Conservation (phyloP, 78 protist genomes). For the Isochrysis galbana region DNA sequence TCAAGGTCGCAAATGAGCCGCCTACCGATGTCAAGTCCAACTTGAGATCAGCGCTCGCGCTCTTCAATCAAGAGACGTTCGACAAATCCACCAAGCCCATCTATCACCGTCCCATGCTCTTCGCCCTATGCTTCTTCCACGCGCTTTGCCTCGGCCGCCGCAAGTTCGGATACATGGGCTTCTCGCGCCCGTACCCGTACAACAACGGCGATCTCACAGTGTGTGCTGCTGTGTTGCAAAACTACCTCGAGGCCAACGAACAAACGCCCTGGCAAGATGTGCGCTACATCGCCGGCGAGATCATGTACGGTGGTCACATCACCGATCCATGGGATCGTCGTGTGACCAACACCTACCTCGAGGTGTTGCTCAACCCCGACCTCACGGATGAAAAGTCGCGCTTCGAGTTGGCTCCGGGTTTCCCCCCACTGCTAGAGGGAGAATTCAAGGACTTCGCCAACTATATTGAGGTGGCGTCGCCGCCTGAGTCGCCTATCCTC, state of each 20-base stretch:
- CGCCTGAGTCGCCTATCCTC: conserved; percentile 56
- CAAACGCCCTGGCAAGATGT: conserved; percentile 62
- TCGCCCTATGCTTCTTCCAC: conserved; percentile 71
- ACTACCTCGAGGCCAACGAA: conserved; percentile 51
- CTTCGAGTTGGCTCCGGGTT: conserved; percentile 29
- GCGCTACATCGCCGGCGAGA: conserved; percentile 53
- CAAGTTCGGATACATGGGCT: conserved; percentile 79
- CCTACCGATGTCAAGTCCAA: conserved; percentile 58
- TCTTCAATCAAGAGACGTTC: conserved; percentile 46
- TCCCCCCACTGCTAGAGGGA: conserved; percentile 33
- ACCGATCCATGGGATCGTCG: conserved; percentile 55
- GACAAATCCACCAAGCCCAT: conserved; percentile 44
- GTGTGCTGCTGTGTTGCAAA: conserved; percentile 35
- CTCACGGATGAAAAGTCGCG: conserved; percentile 38
- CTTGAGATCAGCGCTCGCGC: conserved; percentile 44
- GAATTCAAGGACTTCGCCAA: background rate
- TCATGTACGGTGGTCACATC: conserved; percentile 72
- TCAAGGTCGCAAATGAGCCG: conserved; percentile 73
- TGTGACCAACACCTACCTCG: conserved; percentile 38
- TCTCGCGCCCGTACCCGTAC: conserved; percentile 49
- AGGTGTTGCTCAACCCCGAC: conserved; percentile 21
- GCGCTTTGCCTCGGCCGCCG: conserved; percentile 76
- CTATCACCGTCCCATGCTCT: conserved; percentile 51
- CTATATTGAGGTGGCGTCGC: conserved; percentile 48
- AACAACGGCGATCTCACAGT: conserved; percentile 50